phyloP scores from a whole-genome alignment of 176 grass and related monocot genomes.

The Phragmites australis region DNA sequence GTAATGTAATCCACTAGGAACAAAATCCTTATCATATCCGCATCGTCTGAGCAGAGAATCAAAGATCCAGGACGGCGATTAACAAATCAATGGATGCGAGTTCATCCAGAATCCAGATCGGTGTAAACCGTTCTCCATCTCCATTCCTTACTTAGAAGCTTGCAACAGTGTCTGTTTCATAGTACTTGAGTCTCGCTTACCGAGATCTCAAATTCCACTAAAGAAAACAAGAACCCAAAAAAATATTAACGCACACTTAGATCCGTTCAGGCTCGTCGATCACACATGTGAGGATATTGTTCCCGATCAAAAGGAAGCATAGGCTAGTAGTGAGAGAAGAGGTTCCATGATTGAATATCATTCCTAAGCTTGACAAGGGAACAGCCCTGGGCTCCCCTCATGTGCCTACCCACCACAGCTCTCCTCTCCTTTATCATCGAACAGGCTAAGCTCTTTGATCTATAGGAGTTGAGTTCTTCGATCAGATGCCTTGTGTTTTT shows the following conservation, averaged over 20 bases:
- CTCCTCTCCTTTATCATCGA: background rate
- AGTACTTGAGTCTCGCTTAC: background rate
- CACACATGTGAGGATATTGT: constrained; percentile 13
- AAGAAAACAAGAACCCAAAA: background rate
- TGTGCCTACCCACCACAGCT: constrained; percentile 18
- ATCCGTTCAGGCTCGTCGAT: background rate
- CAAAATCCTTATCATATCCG: too few species aligned
- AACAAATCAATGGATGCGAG: background rate
- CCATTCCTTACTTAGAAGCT: background rate
- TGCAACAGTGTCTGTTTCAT: constrained; percentile 27
- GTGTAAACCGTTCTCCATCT: background rate
- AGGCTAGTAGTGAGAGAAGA: background rate
- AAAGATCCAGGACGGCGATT: constrained; percentile 7
- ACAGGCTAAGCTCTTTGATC: background rate
- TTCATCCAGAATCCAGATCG: background rate
- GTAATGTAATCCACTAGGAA: background rate
- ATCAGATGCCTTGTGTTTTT: constrained; percentile 48
- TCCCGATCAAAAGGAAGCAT: constrained; percentile 39
- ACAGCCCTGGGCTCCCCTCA: constrained; percentile 43
- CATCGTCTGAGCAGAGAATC: background rate
- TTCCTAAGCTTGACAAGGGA: constrained; percentile 36
- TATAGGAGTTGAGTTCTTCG: background rate
- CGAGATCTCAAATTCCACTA: background rate
- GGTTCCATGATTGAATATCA: constrained; percentile 39
- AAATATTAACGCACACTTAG: background rate